phyloP scores from a whole-genome alignment of 164 flowering plant genomes.

The Dillenia suffruticosa region DNA sequence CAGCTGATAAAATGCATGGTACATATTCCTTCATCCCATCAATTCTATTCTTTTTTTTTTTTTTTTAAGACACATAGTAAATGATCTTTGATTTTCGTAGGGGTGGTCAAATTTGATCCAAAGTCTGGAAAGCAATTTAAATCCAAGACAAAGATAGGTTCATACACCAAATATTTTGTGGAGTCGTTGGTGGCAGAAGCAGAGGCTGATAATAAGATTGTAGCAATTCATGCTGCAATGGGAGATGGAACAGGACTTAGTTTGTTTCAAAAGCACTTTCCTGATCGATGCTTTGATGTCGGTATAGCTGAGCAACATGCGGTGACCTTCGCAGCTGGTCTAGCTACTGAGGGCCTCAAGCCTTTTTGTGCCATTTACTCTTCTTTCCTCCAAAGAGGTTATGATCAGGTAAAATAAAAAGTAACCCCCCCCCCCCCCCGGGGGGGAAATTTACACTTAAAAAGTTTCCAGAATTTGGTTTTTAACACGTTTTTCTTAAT shows the following conservation, averaged over 20 bases:
- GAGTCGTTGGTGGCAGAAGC: slow-evolving; percentile 48
- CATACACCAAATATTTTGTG: slow-evolving; percentile 44
- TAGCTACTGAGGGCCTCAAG: slow-evolving; percentile 52
- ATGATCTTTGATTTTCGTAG: slow-evolving; percentile 6
- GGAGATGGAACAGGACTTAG: slow-evolving; percentile 54
- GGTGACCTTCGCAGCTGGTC: slow-evolving; percentile 57
- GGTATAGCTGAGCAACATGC: slow-evolving; percentile 68
- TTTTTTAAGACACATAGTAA: background rate
- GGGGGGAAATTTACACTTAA: too few species aligned
- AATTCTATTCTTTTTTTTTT: background rate
- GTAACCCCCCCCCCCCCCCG: too few species aligned
- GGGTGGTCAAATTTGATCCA: slow-evolving; percentile 52
- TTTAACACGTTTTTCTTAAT: background rate
- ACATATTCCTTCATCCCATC: background rate
- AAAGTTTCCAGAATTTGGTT: too few species aligned
- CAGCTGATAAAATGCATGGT: slow-evolving; percentile 51
- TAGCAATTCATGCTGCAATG: slow-evolving; percentile 57
- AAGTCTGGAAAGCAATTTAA: slow-evolving; percentile 46
- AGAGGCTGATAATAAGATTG: slow-evolving; percentile 30
- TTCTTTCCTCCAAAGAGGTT: slow-evolving; percentile 49
- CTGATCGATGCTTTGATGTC: slow-evolving; percentile 43
- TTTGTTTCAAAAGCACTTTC: slow-evolving; percentile 41
- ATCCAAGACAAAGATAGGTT: slow-evolving; percentile 19
- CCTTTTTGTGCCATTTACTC: slow-evolving; percentile 56
- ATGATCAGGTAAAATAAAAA: slow-evolving; percentile 37